phyloP scores from a whole-genome alignment of 176 grass and related monocot species.

The Carex parvula region DNA sequence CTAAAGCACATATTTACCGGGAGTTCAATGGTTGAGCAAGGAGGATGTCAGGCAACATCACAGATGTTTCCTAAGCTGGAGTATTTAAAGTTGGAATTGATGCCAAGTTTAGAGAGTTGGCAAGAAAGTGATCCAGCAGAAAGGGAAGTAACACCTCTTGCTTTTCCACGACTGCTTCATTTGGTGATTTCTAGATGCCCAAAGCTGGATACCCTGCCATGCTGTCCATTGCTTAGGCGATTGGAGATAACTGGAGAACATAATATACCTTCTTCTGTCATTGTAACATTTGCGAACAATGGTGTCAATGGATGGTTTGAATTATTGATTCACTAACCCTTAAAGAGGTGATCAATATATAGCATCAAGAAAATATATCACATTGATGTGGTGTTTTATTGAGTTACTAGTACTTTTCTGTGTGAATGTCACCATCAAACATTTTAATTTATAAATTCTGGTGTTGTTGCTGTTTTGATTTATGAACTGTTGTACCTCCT shows the following conservation, averaged over 20 bases:
- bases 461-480: too few species aligned
- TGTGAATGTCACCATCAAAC: too few species aligned
- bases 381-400: too few species aligned
- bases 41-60: neutral
- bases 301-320: neutral
- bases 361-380: too few species aligned
- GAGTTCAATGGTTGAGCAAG: neutral
- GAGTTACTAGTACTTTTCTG: too few species aligned
- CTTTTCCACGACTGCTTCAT: neutral
- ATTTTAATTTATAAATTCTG: too few species aligned
- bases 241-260: neutral
- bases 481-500: too few species aligned
- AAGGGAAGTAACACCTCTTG: neutral
- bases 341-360: too few species aligned
- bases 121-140: neutral
- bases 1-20: neutral
- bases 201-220: neutral
- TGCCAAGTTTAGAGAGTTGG: conserved; percentile 4
- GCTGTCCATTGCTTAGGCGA: neutral
- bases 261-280: neutral
- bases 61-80: too few species aligned
- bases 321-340: neutral
- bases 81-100: neutral
- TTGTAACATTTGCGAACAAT: neutral
- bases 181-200: neutral